Evolutionary conservation across 148 eudicot genomes (phyloP).

Genomic region (Dianthus caryophyllus): DNA sequence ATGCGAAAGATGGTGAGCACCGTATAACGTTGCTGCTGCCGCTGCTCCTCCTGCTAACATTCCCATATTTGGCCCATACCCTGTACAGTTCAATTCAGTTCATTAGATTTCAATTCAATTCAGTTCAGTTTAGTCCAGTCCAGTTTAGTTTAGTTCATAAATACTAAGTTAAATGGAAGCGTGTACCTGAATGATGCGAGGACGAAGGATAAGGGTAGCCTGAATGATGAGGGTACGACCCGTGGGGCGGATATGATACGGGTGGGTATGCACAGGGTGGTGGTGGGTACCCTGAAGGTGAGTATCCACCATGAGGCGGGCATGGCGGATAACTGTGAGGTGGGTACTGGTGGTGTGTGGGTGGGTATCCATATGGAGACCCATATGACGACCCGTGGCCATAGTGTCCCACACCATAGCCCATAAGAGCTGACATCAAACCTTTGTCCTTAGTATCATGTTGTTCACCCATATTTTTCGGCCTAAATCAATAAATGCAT

Average conservation of each 20-base stretch:
- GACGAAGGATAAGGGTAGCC: constrained; percentile 45
- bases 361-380: constrained; percentile 20
- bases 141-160: no score
- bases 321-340: constrained; percentile 21
- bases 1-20: constrained; percentile 46
- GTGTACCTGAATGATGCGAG: constrained; percentile 44
- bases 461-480: constrained; percentile 19
- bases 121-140: no score
- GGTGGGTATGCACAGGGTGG: constrained; percentile 29
- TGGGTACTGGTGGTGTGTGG: constrained; percentile 23
- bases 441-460: constrained; percentile 32
- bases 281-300: constrained; percentile 33
- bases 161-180: neutral
- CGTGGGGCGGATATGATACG: constrained; percentile 27
- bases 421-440: constrained; percentile 24
- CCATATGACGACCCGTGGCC: constrained; percentile 19
- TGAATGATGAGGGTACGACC: constrained; percentile 41
- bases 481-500: neutral
- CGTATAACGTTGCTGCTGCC: constrained; percentile 50
- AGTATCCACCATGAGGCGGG: constrained; percentile 23
- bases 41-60: constrained; percentile 63
- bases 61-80: constrained; percentile 34
- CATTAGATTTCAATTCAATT: neutral
- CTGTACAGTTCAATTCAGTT: constrained; percentile 5
- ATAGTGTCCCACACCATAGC: constrained; percentile 24